Evolutionary conservation across 805 yeast species (phyloP).

Genomic region (Hanseniaspora pseudoguilliermondii): DNA sequence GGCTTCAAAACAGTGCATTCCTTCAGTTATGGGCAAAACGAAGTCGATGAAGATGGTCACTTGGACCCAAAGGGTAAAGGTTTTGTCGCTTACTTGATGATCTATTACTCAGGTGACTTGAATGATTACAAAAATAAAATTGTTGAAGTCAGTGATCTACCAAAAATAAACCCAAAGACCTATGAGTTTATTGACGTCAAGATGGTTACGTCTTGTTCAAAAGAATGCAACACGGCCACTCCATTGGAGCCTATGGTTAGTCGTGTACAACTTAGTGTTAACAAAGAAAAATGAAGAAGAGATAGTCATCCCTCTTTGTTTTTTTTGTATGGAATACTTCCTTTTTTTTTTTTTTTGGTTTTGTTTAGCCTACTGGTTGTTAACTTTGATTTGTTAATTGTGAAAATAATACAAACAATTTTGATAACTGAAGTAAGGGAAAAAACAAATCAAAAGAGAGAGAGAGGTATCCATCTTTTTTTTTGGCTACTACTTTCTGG

Average conservation of each 20-base stretch:
- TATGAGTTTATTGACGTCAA: background rate
- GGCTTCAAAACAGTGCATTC: conserved; percentile 24
- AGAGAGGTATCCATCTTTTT: conserved; percentile 4
- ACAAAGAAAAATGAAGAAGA: conserved; percentile 15
- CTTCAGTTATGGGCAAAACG: conserved; percentile 25
- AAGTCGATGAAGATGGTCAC: conserved; percentile 23
- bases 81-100: conserved; percentile 25
- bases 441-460: no score
- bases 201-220: background rate
- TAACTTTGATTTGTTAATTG: no score
- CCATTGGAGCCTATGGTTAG: background rate
- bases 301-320: conserved; percentile 16
- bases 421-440: no score
- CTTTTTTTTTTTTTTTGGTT: no score
- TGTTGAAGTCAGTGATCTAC: conserved; percentile 4
- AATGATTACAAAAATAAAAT: background rate
- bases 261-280: conserved; percentile 5
- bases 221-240: conserved; percentile 1
- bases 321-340: conserved; percentile 11
- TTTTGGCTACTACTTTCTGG: conserved; percentile 13
- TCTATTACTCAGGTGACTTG: conserved; percentile 21
- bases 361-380: no score
- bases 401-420: no score
- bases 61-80: conserved; percentile 25
- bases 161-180: conserved; percentile 10